Base-by-base conservation (phyloP, 2,329 filamentous ascomycete genomes). In the Microsporum canis region DNA sequence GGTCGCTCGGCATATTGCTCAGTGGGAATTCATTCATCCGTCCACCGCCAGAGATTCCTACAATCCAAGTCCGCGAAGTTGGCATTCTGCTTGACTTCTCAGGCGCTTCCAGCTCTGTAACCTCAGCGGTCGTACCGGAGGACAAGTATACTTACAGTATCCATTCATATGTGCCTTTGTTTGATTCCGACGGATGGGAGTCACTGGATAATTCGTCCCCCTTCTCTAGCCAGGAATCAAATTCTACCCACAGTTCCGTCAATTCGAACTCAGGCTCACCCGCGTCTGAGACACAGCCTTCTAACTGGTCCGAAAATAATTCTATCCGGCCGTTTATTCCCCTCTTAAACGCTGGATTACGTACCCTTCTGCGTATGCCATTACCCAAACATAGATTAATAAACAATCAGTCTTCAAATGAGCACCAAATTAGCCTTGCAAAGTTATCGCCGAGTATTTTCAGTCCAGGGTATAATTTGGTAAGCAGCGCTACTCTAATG, bases 361-460 rank as follows among this genome's bases (percentile, higher is more conserved):
- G 61, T 34, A 65, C 41, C 34, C 53, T 72, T 8, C 23, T 59
- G 61, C 10, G 59, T 14, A 31, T 17, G 5, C n/a, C 57, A 3
- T 57, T 8, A 23, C n/a, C 39, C 39, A 17, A 33, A 12, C 8
- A 6, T 38, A 2, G 38, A 47, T 34, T 43, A 29, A 29, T 33
- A 5, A 57, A 57, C 17, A 65, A 64, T 45, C 38, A 36, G 8
- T 17, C 57, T 4, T 27, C 23, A 31, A 62, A 63, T 2, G 56
- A 60, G 6, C 41, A 49, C 12, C 60, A 65, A 10, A 61, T 63
- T 34, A 63, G 59, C 38, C 61, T 75, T 38, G 61, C 66, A 1
- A 61, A 65, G 10, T 62, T 73, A 3, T 67, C 65, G 1, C 73
- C 73, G 5, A 64, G 61, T 8, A 60, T 73, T 6, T 73, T 74